phyloP scores from a whole-genome alignment of 306 rosid genomes.

The Corylus avellana region DNA sequence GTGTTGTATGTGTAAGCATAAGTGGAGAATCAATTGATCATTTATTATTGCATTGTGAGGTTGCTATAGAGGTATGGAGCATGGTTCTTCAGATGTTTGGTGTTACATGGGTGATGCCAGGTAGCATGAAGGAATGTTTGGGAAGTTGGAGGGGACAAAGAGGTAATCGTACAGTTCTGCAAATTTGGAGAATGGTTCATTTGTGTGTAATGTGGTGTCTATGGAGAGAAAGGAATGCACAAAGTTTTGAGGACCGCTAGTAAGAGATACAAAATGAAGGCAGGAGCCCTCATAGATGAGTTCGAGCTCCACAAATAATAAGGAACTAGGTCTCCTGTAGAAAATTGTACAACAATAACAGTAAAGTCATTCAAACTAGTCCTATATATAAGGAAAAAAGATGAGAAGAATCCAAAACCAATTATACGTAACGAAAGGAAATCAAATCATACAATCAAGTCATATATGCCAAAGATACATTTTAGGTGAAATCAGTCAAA shows the following conservation, averaged over 20 bases:
- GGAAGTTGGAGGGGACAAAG: too few species aligned
- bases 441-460: conserved; percentile 22
- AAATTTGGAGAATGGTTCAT: too few species aligned
- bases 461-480: not conserved
- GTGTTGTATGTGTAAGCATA: too few species aligned
- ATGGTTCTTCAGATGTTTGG: too few species aligned
- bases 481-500: not conserved
- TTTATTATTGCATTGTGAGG: too few species aligned
- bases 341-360: not conserved
- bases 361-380: not conserved
- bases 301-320: not conserved
- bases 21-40: too few species aligned
- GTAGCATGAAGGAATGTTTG: too few species aligned
- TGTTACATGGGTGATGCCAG: too few species aligned
- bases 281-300: not conserved
- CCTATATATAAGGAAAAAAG: conserved; percentile 3
- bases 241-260: not conserved
- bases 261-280: not conserved
- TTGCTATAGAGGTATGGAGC: too few species aligned
- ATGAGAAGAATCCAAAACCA: conserved; percentile 14
- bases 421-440: conserved; percentile 2
- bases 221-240: too few species aligned
- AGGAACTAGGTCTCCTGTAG: not conserved
- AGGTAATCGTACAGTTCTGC: too few species aligned
- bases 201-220: too few species aligned